phyloP scores from a whole-genome alignment of 257 asterid genomes.

The Solanum bukasovii region DNA sequence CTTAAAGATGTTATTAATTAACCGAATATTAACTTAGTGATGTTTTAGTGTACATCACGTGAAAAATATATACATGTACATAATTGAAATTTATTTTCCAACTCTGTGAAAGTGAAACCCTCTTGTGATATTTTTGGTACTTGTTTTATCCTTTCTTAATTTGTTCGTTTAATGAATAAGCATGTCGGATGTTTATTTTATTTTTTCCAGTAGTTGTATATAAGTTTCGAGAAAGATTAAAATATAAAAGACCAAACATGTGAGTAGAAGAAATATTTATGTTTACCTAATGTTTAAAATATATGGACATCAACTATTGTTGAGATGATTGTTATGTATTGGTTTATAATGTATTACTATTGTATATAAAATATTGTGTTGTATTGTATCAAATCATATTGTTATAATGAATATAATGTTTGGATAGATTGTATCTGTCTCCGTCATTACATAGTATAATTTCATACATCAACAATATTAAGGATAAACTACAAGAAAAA shows the following conservation, averaged over 20 bases:
- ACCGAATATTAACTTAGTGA: too few species aligned
- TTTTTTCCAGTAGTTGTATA: neutral
- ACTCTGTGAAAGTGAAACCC: neutral
- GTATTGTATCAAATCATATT: too few species aligned
- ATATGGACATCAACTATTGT: neutral
- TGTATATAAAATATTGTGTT: too few species aligned
- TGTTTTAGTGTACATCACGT: neutral
- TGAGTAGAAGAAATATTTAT: neutral
- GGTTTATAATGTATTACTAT: too few species aligned
- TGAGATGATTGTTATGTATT: too few species aligned
- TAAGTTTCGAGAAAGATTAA: neutral
- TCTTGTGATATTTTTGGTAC: neutral
- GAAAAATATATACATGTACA: neutral
- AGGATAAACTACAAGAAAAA: too few species aligned
- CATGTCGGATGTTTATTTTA: neutral
- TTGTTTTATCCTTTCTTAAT: neutral
- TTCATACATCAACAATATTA: too few species aligned
- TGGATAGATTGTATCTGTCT: too few species aligned
- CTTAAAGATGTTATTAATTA: too few species aligned
- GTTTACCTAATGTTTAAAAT: neutral
- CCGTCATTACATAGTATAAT: too few species aligned
- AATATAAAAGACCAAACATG: neutral
- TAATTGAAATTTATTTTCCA: neutral
- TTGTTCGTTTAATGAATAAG: neutral
- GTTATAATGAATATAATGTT: neutral